Evolutionary conservation across 148 eudicot species (phyloP).

Genomic region (Limonium bicolor): DNA sequence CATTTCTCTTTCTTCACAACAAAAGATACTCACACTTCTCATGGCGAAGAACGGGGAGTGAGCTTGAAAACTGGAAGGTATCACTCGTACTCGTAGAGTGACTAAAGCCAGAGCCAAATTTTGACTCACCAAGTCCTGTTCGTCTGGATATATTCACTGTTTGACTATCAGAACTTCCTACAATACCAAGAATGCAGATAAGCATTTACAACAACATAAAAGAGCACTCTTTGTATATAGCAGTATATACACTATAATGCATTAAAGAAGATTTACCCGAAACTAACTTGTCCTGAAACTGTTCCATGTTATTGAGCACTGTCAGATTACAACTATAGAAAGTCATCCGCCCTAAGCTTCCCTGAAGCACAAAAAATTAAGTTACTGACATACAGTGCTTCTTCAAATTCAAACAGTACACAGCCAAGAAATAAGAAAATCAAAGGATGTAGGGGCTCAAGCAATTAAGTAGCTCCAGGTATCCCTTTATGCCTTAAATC

Average conservation of each 20-base stretch:
- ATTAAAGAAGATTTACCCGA: background rate
- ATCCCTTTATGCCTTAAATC: no score
- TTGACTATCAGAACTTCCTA: constrained; percentile 27
- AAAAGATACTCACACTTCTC: constrained; percentile 38
- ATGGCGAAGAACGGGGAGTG: constrained; percentile 76
- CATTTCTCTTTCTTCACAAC: no score
- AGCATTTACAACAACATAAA: no score
- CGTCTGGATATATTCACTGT: constrained; percentile 18
- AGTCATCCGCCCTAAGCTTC: no score
- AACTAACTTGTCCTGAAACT: background rate
- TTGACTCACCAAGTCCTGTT: constrained; percentile 28
- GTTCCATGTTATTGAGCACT: constrained; percentile 4
- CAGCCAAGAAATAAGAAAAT: no score
- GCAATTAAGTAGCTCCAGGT: no score
- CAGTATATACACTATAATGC: background rate
- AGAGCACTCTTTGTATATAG: constrained; percentile 3
- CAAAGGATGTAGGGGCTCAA: no score
- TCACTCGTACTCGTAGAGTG: constrained; percentile 33
- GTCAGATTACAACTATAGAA: no score
- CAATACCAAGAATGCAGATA: background rate
- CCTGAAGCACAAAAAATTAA: no score
- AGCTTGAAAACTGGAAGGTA: constrained; percentile 55
- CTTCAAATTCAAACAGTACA: no score
- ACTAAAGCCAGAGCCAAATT: constrained; percentile 17
- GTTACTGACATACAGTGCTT: no score